Conservation (phyloP, 495 filamentous ascomycete species). For the Tirmania nivea region DNA sequence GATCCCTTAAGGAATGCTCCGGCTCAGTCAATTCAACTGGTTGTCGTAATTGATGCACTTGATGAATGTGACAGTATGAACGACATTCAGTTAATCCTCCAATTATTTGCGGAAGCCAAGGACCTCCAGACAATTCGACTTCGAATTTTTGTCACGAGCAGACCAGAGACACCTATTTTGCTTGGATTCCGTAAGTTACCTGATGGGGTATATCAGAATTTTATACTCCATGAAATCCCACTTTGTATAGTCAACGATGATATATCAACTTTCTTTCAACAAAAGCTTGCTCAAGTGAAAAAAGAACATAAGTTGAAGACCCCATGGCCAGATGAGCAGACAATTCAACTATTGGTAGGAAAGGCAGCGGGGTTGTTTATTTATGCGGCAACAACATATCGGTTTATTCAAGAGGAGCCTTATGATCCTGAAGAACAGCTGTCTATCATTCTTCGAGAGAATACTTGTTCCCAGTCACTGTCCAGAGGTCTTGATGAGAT, state of each 20-base stretch:
- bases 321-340: slow-evolving; percentile 4
- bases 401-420: slow-evolving; percentile 4
- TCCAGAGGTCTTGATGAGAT: slow-evolving; percentile 2
- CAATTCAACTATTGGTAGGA: slow-evolving; percentile 3
- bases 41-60: slow-evolving; percentile 21
- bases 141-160: slow-evolving; percentile 22
- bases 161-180: slow-evolving; percentile 19
- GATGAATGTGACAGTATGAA: slow-evolving; percentile 19
- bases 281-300: not conserved
- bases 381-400: slow-evolving; percentile 11
- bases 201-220: slow-evolving; percentile 4
- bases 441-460: not conserved
- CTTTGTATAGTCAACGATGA: not conserved
- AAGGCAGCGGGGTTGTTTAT: slow-evolving; percentile 11
- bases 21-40: not conserved
- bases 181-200: slow-evolving; percentile 9
- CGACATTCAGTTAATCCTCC: slow-evolving; percentile 9
- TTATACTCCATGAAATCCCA: slow-evolving; percentile 7
- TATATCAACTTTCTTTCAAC: not conserved
- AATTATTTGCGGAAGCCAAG: not conserved
- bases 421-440: not conserved
- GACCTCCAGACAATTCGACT: not conserved
- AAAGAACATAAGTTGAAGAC: not conserved
- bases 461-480: too few relatives aligned
- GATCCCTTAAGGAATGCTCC: slow-evolving; percentile 1